Evolutionary conservation across 345 rosid species (phyloP).

Genomic region (Laguncularia racemosa): DNA sequence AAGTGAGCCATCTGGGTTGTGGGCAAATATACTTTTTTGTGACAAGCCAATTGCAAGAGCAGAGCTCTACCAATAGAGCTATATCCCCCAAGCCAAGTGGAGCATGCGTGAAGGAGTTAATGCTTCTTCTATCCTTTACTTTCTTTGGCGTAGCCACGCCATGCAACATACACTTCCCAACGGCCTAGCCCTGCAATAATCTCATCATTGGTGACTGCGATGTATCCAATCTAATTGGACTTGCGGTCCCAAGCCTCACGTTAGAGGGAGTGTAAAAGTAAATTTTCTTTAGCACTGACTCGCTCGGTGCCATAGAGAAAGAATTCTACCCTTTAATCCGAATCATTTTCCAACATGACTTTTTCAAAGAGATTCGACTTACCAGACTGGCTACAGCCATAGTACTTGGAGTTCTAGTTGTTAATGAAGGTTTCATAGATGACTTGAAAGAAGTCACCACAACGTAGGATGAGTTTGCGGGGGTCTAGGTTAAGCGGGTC

Average conservation of each 20-base stretch:
- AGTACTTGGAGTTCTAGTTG: conserved; percentile 74
- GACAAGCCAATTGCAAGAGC: too few species aligned
- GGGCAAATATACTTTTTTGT: too few species aligned
- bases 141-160: too few species aligned
- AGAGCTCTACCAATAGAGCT: too few species aligned
- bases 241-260: conserved; percentile 89
- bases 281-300: conserved; percentile 42
- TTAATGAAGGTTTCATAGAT: conserved; percentile 89
- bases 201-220: conserved; percentile 69
- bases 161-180: conserved; percentile 62
- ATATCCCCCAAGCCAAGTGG: too few species aligned
- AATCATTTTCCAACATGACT: conserved; percentile 54
- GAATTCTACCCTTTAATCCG: conserved; percentile 35
- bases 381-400: conserved; percentile 83
- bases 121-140: too few species aligned
- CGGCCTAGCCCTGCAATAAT: conserved; percentile 36
- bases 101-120: too few species aligned
- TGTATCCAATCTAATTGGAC: conserved; percentile 92
- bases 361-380: conserved; percentile 49
- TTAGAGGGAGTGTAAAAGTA: conserved; percentile 60
- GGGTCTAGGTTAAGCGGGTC: conserved; percentile 63
- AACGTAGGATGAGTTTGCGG: conserved; percentile 67
- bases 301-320: conserved; percentile 84
- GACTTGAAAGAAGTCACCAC: conserved; percentile 88
- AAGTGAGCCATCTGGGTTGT: too few species aligned